phyloP scores from a whole-genome alignment of 441 rosid species.

The Iberis amara region DNA sequence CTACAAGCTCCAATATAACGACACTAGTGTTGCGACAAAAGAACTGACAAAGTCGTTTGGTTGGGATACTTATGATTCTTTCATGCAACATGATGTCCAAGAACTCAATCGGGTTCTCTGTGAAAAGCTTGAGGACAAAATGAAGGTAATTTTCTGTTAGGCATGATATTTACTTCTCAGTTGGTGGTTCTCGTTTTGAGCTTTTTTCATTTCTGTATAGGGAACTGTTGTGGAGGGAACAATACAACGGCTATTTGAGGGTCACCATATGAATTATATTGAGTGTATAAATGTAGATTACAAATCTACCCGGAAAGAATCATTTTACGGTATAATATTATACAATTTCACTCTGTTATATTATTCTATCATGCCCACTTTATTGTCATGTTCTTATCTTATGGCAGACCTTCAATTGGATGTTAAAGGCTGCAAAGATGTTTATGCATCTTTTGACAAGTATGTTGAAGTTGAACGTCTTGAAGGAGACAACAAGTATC shows the following conservation, averaged over 20 bases:
- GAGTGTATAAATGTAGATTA: conserved; percentile 74
- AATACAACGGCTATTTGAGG: conserved; percentile 68
- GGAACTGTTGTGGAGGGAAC: conserved; percentile 63
- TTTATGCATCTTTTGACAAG: conserved; percentile 55
- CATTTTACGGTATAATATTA: conserved; percentile 52
- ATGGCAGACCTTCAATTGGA: conserved; percentile 51
- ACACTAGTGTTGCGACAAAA: conserved; percentile 71
- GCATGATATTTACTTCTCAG: conserved; percentile 19
- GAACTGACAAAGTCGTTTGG: conserved; percentile 77
- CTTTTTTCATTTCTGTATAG: conserved; percentile 29
- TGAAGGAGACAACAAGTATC: conserved; percentile 56
- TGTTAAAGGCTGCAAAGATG: conserved; percentile 43
- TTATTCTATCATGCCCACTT: no score
- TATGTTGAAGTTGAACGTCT: conserved; percentile 63
- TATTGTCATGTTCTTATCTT: no score
- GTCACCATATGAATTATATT: conserved; percentile 73
- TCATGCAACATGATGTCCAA: conserved; percentile 82
- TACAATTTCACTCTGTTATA: conserved; percentile 5
- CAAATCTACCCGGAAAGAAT: conserved; percentile 69
- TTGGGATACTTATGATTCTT: conserved; percentile 75
- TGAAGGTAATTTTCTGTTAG: conserved; percentile 43
- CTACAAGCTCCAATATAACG: conserved; percentile 69
- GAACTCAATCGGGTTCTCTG: conserved; percentile 74
- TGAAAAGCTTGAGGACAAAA: conserved; percentile 74
- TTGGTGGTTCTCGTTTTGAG: conserved; percentile 17